Percentiles rank a stretch among this genome's conserved stretches.
phyloP scores from a whole-genome alignment of 768 basidiomycete species.

The Hericium erinaceus region DNA sequence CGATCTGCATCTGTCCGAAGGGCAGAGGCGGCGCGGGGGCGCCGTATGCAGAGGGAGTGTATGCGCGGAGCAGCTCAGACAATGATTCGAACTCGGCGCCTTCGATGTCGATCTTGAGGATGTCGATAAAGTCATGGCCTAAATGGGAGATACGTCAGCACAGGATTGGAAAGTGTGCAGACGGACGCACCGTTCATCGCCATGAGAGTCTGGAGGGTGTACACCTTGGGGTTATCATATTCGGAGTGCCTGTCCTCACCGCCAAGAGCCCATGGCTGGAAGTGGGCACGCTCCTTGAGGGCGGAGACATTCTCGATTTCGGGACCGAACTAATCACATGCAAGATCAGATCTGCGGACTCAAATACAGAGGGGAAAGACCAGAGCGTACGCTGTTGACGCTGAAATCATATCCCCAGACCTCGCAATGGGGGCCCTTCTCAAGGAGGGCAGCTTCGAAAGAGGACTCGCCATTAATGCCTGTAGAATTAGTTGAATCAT shows the following conservation, averaged over 20 bases:
- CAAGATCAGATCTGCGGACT: background rate
- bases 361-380: background rate
- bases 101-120: conserved; percentile 39
- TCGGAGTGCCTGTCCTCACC: conserved; percentile 27
- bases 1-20: conserved; percentile 39
- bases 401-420: conserved; percentile 50
- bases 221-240: conserved; percentile 24
- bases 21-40: conserved; percentile 23
- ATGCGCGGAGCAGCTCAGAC: conserved; percentile 29
- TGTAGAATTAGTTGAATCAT: background rate
- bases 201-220: conserved; percentile 38
- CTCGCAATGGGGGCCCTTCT: conserved; percentile 36
- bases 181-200: conserved; percentile 26
- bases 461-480: conserved; percentile 52
- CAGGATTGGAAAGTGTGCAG: background rate
- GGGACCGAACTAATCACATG: conserved; percentile 9
- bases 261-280: conserved; percentile 32
- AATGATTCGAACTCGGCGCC: conserved; percentile 40
- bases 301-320: conserved; percentile 13
- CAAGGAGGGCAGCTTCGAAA: conserved; percentile 51
- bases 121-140: conserved; percentile 27
- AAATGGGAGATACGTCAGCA: background rate
- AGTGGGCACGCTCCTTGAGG: conserved; percentile 29
- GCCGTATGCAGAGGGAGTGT: conserved; percentile 19
- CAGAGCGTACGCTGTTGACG: background rate